Percentiles rank a stretch among this genome's conserved stretches.
Evolutionary conservation across 2,329 filamentous ascomycete species (phyloP).

Genomic region (Fonsecaea monophora): DNA sequence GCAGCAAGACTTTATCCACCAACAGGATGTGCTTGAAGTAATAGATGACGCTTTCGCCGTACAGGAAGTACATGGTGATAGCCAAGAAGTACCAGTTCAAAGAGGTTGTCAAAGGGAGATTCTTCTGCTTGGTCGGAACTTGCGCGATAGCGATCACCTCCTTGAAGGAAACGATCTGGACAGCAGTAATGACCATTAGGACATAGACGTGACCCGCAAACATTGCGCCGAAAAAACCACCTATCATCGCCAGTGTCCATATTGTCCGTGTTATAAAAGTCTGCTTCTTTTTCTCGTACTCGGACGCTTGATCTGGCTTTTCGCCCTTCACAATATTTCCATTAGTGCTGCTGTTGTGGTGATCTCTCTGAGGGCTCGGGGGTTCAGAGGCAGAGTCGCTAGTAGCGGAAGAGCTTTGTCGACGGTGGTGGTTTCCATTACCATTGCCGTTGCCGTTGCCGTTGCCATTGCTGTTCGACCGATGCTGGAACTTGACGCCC

Average conservation of each 20-base stretch:
- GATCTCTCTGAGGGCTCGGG: slow-evolving; percentile 56
- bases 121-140: slow-evolving; percentile 87
- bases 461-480: slow-evolving; percentile 55
- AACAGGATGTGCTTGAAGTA: slow-evolving; percentile 99
- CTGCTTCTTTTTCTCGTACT: slow-evolving; percentile 98
- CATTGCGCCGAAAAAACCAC: slow-evolving; percentile 85
- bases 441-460: slow-evolving; percentile 51
- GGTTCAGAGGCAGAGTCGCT: slow-evolving; percentile 60
- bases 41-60: slow-evolving; percentile 98
- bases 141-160: slow-evolving; percentile 98
- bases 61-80: slow-evolving; percentile 99
- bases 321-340: slow-evolving; percentile 38
- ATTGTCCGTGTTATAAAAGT: slow-evolving; percentile 96
- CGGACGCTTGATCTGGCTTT: slow-evolving; percentile 59
- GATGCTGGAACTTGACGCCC: slow-evolving; percentile 67
- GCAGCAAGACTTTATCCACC: slow-evolving; percentile 89
- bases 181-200: slow-evolving; percentile 86
- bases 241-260: slow-evolving; percentile 99
- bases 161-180: slow-evolving; percentile 98
- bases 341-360: slow-evolving; percentile 42
- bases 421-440: slow-evolving; percentile 54
- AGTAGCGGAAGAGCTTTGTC: slow-evolving; percentile 62
- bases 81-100: slow-evolving; percentile 99
- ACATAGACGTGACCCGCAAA: slow-evolving; percentile 98
- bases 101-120: slow-evolving; percentile 91